Evolutionary conservation across 1,284 basidiomycete genomes (phyloP).

Genomic region (Athelia psychrophila): DNA sequence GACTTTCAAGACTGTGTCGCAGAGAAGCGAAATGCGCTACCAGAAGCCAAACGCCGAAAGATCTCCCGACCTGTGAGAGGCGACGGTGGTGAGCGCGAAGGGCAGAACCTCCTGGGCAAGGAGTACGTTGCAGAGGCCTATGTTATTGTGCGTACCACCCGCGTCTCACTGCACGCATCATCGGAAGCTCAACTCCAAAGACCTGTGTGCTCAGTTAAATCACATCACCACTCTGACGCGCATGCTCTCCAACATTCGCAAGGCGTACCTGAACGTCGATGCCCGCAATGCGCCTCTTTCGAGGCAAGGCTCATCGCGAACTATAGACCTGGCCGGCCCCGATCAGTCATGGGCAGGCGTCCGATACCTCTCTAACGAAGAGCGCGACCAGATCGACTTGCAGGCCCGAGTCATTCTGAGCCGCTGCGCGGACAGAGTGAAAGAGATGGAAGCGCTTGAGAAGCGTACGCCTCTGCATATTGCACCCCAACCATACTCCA

Average conservation of each 20-base stretch:
- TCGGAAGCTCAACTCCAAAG: background rate
- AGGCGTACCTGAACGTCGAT: slow-evolving; percentile 79
- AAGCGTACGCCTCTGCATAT: slow-evolving; percentile 56
- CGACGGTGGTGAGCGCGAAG: slow-evolving; percentile 23
- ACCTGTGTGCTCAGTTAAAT: slow-evolving; percentile 45
- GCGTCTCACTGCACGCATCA: background rate
- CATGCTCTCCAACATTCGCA: slow-evolving; percentile 69
- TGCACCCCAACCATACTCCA: slow-evolving; percentile 7
- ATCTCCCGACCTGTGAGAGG: slow-evolving; percentile 31
- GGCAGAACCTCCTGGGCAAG: slow-evolving; percentile 47
- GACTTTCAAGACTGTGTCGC: slow-evolving; percentile 55
- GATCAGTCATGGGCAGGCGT: slow-evolving; percentile 65
- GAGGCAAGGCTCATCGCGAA: slow-evolving; percentile 43
- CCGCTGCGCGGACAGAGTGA: slow-evolving; percentile 80
- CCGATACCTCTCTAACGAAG: slow-evolving; percentile 75
- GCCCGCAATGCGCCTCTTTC: slow-evolving; percentile 45
- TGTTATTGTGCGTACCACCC: slow-evolving; percentile 52
- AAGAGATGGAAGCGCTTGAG: slow-evolving; percentile 82
- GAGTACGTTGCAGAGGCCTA: slow-evolving; percentile 73
- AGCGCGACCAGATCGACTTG: slow-evolving; percentile 89
- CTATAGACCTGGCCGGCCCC: slow-evolving; percentile 51
- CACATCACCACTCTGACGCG: slow-evolving; percentile 68
- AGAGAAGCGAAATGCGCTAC: slow-evolving; percentile 39
- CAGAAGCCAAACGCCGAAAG: slow-evolving; percentile 53
- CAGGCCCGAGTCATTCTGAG: slow-evolving; percentile 82